Evolutionary conservation across 129 eudicot genomes (phyloP), one percentile per base, ranked within the genome.

Genomic region (Erigeron canadensis): DNA sequence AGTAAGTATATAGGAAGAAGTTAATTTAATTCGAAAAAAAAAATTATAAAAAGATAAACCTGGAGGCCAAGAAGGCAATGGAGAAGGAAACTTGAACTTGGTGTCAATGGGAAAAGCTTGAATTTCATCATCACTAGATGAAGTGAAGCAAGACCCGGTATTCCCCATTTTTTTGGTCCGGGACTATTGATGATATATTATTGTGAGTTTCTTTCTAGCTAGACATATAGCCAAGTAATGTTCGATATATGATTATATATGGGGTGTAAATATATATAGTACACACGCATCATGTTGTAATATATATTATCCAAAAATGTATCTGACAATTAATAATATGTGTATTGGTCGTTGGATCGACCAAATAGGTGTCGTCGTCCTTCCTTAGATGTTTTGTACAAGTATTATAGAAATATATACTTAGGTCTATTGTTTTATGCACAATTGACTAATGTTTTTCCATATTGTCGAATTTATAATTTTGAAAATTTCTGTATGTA

Each of bases 41-140:
- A 5, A 16, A 10, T 1, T 10, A 53, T 16, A 4, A 7, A 53
- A 7, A 39, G 22, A 16, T 17, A 28, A 10, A 19, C 87, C 87
- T 76, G 65, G 48, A 42, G 87, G 87, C 87, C 87, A 83, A 61
- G 82, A 75, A 37, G 87, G 79, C 65, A 83, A 58, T 21, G 79
- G 72, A 70, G 87, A 79, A 45, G 87, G 84, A 54, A 83, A 55
- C 65, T 83, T 71, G 79, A 79, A 83, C 0, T 3, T 51, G 34
- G 69, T 79, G 1, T 79, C 79, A 71, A 83, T 62, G 37, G 87
- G 84, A 17, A 82, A 55, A 62, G 67, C 0, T 56, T 55, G 43
- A 53, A 19, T 17, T 19, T 56, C 47, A 28, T 28, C 34, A 28
- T 28, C 34, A 1, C 9, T 15, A 18, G 71, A 65, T 75, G 73